Evolutionary conservation across 306 rosid species (phyloP).

Genomic region (Trichosanthes cucumerina): DNA sequence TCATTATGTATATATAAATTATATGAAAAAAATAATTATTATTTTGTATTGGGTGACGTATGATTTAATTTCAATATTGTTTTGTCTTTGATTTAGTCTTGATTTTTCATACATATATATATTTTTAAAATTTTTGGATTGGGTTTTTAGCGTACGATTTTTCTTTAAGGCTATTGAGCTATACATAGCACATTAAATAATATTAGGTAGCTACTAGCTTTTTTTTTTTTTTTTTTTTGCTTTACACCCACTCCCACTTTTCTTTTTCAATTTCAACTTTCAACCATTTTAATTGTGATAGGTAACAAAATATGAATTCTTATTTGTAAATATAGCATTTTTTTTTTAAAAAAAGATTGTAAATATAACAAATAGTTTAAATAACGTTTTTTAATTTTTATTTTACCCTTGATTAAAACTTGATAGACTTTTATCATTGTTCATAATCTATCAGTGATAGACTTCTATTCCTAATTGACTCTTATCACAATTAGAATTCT

Average conservation of each 20-base stretch:
- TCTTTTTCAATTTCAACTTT: not conserved
- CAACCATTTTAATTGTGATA: not conserved
- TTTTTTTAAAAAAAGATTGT: too few relatives aligned
- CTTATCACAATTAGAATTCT: too few relatives aligned
- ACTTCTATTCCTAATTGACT: too few relatives aligned
- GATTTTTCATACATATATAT: not conserved
- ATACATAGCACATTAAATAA: not conserved
- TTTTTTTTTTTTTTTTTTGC: too few relatives aligned
- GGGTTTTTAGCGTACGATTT: not conserved
- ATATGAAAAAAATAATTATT: not conserved
- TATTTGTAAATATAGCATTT: too few relatives aligned
- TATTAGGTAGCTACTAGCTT: not conserved
- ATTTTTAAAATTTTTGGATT: not conserved
- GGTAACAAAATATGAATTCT: too few relatives aligned
- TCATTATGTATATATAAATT: not conserved
- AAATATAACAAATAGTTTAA: too few relatives aligned
- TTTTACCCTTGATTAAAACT: too few relatives aligned
- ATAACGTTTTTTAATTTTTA: too few relatives aligned
- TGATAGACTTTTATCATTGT: too few relatives aligned
- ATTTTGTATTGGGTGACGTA: not conserved
- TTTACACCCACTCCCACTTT: not conserved
- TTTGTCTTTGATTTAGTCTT: not conserved
- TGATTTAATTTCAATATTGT: not conserved
- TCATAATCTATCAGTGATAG: too few relatives aligned
- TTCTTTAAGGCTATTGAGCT: not conserved